phyloP scores from a whole-genome alignment of 192 early-diverging fungal genomes.

The Diversispora epigaea region DNA sequence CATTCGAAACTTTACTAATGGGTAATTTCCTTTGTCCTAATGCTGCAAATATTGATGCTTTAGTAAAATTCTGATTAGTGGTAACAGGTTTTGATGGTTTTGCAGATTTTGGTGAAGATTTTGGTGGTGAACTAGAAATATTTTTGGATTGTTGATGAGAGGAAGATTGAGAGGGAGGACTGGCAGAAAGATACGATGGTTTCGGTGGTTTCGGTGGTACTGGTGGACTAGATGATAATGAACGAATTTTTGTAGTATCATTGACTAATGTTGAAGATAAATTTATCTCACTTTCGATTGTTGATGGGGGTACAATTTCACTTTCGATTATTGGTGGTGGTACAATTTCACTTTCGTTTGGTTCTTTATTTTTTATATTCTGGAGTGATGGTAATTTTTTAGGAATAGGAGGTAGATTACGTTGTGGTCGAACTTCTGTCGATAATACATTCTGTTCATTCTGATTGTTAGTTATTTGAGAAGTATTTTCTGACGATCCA shows the following conservation, averaged over 20 bases:
- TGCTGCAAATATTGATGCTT: conserved; percentile 13
- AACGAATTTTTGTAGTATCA: neutral
- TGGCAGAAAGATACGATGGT: neutral
- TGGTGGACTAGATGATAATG: neutral
- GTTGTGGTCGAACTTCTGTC: neutral
- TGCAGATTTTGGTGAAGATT: neutral
- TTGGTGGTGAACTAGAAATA: neutral
- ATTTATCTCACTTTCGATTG: neutral
- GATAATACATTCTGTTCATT: neutral
- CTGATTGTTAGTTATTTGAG: neutral
- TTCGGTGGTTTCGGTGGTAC: neutral
- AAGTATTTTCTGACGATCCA: too few species aligned
- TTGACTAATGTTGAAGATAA: neutral
- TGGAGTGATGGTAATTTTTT: neutral
- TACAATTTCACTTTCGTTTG: neutral
- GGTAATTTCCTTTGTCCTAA: neutral
- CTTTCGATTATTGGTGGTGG: neutral
- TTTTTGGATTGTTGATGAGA: neutral
- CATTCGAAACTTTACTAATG: neutral
- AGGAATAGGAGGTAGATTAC: neutral
- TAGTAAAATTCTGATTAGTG: neutral
- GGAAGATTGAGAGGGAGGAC: neutral
- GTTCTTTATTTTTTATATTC: neutral
- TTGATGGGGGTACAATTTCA: neutral
- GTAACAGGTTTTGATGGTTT: neutral